Evolutionary conservation across 176 grass and related monocot genomes (phyloP).

Genomic region (Avena insularis): DNA sequence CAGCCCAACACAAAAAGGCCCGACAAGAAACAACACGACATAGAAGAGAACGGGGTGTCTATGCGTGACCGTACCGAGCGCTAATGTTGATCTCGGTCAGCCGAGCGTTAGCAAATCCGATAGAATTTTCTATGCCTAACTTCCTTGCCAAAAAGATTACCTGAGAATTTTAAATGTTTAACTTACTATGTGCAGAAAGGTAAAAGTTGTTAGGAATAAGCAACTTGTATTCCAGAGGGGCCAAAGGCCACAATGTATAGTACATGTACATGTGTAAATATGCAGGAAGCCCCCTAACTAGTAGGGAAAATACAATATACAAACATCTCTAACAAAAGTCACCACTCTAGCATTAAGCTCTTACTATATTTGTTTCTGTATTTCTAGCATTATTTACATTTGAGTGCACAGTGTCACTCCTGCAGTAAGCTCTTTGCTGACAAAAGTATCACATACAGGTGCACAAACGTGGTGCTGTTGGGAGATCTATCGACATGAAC

Average conservation of each 20-base stretch:
- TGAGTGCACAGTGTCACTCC: background rate
- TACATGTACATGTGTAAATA: no score
- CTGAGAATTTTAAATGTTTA: conserved; percentile 13
- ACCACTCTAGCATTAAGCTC: background rate
- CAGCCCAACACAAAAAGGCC: no score
- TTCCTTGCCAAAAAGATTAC: conserved; percentile 17
- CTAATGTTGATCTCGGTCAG: no score
- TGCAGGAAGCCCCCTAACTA: no score
- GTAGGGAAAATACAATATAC: no score
- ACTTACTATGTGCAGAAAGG: background rate
- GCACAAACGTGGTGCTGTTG: conserved; percentile 81
- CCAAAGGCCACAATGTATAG: no score
- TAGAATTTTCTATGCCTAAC: background rate
- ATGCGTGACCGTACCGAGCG: no score
- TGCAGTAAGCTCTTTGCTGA: conserved; percentile 22
- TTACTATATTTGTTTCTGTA: conserved; percentile 21
- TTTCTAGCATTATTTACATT: conserved; percentile 9
- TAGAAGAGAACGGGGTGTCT: no score
- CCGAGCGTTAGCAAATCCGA: no score
- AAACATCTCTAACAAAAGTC: background rate
- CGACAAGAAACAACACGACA: no score
- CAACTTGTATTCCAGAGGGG: no score
- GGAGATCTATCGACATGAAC: conserved; percentile 81
- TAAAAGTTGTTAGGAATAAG: background rate
- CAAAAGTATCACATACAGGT: conserved; percentile 52